phyloP scores from a whole-genome alignment of 768 basidiomycete genomes.

The Psilocybe azurescens region DNA sequence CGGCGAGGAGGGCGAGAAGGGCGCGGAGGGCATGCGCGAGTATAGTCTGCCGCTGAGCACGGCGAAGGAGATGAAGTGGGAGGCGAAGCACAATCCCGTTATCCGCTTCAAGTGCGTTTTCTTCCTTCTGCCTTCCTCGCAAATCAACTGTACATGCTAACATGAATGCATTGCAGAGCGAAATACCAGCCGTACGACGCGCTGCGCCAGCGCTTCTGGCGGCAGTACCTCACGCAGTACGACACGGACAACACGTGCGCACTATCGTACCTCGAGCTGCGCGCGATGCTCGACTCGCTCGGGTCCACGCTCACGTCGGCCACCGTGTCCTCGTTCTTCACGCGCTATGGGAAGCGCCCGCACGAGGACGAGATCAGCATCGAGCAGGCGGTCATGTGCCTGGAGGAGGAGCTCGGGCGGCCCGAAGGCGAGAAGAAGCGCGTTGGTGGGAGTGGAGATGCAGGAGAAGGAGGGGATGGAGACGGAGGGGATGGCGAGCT shows the following conservation, averaged over 20 bases:
- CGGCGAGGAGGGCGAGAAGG: slow-evolving; percentile 34
- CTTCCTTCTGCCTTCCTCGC: slow-evolving; percentile 38
- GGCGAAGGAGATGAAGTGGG: slow-evolving; percentile 71
- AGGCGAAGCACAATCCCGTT: slow-evolving; percentile 70
- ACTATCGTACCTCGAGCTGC: no score
- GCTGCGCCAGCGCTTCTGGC: no score
- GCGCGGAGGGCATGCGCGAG: slow-evolving; percentile 74
- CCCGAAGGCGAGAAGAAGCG: slow-evolving; percentile 74
- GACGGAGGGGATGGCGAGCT: no score
- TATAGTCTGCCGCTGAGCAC: slow-evolving; percentile 69
- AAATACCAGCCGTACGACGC: no score
- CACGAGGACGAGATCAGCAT: slow-evolving; percentile 71
- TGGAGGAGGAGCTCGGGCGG: slow-evolving; percentile 84
- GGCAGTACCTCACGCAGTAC: no score
- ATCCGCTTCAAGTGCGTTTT: slow-evolving; percentile 65
- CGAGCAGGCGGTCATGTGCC: slow-evolving; percentile 78
- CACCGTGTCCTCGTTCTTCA: no score
- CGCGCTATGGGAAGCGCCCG: no score
- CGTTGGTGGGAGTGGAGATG: slow-evolving; percentile 38
- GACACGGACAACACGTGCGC: no score
- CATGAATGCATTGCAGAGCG: slow-evolving; percentile 76
- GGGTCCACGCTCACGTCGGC: no score
- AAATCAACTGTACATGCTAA: slow-evolving; percentile 68
- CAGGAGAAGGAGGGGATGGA: no score
- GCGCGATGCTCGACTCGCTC: no score